These are phyloP conservation scores for Sclerotinia nivalis DNA, from an alignment of 2,329 filamentous ascomycete species.

Conservation along the genomic window DNA sequence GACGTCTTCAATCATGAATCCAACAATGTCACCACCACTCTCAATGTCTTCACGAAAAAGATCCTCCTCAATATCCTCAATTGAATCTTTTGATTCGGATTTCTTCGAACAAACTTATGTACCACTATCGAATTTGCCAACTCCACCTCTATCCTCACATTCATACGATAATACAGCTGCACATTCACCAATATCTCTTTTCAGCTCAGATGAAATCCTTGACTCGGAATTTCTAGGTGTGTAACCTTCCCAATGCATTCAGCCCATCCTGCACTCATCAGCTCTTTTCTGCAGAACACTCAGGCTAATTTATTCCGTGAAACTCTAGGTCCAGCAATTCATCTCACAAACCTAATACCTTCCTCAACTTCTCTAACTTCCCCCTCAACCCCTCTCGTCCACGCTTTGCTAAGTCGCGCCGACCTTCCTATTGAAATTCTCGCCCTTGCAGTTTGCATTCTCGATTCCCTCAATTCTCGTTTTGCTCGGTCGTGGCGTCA, in stretches of 20 bases:
- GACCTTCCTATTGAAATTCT: conserved; percentile 61
- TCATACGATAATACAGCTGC: conserved; percentile 31
- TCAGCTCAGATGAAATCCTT: conserved; percentile 34
- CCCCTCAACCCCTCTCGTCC: conserved; percentile 59
- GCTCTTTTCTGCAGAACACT: conserved; percentile 11
- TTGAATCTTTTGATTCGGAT: conserved; percentile 47
- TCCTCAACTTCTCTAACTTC: conserved; percentile 60
- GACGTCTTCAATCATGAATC: conserved; percentile 6
- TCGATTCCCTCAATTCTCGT: conserved; percentile 63
- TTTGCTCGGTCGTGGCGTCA: conserved; percentile 65
- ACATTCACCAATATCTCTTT: conserved; percentile 29
- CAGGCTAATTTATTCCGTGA: conserved; percentile 35
- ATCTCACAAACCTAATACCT: conserved; percentile 66
- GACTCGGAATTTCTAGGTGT: conserved; percentile 38
- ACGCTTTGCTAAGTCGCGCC: conserved; percentile 60
- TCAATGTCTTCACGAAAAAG: conserved; percentile 29
- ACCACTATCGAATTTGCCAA: conserved; percentile 67
- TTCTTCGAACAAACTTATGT: conserved; percentile 61
- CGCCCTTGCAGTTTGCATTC: conserved; percentile 64
- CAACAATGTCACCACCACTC: conserved; percentile 30
- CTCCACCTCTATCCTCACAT: conserved; percentile 57
- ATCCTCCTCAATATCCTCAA: conserved; percentile 28
- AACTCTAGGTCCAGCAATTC: conserved; percentile 61
- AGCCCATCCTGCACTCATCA: conserved; percentile 7
- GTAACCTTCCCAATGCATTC: conserved; percentile 27